Evolutionary conservation across 2,329 filamentous ascomycete species (phyloP).

Genomic region (Cryphonectria carpinicola): DNA sequence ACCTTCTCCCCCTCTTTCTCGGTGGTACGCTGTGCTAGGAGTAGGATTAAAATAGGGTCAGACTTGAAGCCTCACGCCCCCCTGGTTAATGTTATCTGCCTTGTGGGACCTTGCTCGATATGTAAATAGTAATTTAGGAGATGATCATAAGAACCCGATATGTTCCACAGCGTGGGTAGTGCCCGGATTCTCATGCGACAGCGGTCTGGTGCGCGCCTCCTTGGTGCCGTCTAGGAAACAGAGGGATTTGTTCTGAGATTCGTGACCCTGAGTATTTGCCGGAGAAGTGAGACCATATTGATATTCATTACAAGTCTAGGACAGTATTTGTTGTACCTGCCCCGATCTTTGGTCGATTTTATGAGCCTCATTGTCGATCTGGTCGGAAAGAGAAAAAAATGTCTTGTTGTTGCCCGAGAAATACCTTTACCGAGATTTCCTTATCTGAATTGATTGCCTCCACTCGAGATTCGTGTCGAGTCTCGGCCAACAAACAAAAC

Average conservation of each 20-base stretch:
- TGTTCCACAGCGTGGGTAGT: not conserved
- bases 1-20: not conserved
- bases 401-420: not conserved
- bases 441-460: not conserved
- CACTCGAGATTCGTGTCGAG: not conserved
- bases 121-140: not conserved
- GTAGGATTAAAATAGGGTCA: not conserved
- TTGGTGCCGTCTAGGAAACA: too few relatives aligned
- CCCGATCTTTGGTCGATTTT: not conserved
- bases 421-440: not conserved
- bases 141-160: not conserved
- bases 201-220: not conserved
- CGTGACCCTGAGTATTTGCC: not conserved
- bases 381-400: not conserved
- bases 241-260: not conserved
- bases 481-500: not conserved
- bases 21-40: not conserved
- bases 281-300: not conserved
- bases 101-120: not conserved
- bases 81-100: not conserved
- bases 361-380: not conserved
- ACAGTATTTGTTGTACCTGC: not conserved
- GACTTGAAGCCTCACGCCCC: not conserved
- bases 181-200: not conserved
- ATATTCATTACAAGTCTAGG: not conserved